phyloP scores from a whole-genome alignment of 225 moss, liverwort and hornwort species.

The Sphagnum contortum region DNA sequence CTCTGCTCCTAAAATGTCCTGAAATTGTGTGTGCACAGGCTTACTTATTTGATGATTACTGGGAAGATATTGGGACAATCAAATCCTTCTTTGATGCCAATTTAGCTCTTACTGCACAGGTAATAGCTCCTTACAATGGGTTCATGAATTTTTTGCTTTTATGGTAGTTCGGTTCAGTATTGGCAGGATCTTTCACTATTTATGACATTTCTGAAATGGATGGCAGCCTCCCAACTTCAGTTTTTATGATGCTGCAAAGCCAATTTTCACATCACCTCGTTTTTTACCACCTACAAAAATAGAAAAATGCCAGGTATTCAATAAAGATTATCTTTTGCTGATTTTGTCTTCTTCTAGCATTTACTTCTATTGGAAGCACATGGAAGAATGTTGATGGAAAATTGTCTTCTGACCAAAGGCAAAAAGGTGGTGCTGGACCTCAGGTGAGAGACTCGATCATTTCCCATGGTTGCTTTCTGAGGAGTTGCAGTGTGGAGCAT shows the following conservation, averaged over 20 bases:
- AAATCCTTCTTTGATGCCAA: slow-evolving; percentile 98
- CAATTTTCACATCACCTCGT: slow-evolving; percentile 92
- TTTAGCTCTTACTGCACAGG: slow-evolving; percentile 81
- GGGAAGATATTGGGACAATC: slow-evolving; percentile 99
- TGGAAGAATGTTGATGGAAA: no score
- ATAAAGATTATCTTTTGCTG: no score
- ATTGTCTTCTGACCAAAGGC: no score
- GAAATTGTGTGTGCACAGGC: slow-evolving; percentile 30
- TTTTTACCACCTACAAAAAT: slow-evolving; percentile 87
- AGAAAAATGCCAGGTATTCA: slow-evolving; percentile 61
- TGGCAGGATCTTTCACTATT: no score
- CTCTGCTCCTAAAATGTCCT: no score
- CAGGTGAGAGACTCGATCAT: slow-evolving; percentile 79
- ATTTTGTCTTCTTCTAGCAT: no score
- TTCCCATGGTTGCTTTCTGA: slow-evolving; percentile 82
- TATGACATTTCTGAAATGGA: no score
- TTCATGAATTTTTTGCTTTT: no score
- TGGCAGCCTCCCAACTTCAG: slow-evolving; percentile 81
- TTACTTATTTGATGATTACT: slow-evolving; percentile 89
- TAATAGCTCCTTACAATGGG: slow-evolving; percentile 1
- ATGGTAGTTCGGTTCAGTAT: no score
- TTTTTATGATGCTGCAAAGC: slow-evolving; percentile 85
- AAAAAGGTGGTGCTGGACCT: no score
- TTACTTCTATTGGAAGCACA: no score
- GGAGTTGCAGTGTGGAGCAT: slow-evolving; percentile 65